Percentiles rank a stretch among this genome's conserved stretches.
Evolutionary conservation across 202 grass and related monocot species (phyloP).

Genomic region (Cymbopogon flexuosus): DNA sequence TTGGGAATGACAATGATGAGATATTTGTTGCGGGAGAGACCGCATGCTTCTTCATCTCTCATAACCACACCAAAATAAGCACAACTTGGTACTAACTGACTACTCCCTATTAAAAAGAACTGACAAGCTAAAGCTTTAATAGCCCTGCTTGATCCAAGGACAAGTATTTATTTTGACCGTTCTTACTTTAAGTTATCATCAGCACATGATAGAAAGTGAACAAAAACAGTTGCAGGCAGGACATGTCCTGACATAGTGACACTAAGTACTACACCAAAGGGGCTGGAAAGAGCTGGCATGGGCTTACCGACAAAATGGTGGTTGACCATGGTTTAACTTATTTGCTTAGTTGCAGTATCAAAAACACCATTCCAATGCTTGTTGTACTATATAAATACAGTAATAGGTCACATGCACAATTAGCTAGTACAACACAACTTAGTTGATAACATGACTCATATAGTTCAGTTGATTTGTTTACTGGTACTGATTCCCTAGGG

Average conservation of each 20-base stretch:
- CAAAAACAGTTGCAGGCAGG: background rate
- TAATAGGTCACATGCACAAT: conserved; percentile 22
- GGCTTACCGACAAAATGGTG: conserved; percentile 16
- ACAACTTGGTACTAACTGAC: conserved; percentile 3
- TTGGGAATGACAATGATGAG: background rate
- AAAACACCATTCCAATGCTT: background rate
- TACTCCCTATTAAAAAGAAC: background rate
- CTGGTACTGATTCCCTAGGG: background rate
- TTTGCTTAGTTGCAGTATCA: background rate
- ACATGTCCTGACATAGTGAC: conserved; percentile 1
- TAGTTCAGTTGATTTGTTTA: conserved; percentile 7
- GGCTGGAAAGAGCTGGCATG: conserved; percentile 15
- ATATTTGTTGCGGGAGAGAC: conserved; percentile 14
- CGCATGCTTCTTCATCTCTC: background rate
- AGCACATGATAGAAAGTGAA: conserved; percentile 15
- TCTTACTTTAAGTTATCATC: conserved; percentile 3
- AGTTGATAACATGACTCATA: background rate
- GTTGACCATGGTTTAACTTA: conserved; percentile 18
- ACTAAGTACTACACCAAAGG: background rate
- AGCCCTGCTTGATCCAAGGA: background rate
- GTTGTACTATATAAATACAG: conserved; percentile 11
- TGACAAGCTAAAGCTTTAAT: background rate
- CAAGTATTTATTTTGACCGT: background rate
- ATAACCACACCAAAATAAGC: conserved; percentile 7
- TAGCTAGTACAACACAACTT: background rate